These are phyloP conservation scores for Albizia julibrissin DNA, from an alignment of 306 rosid genomes.

Conservation along the genomic window DNA sequence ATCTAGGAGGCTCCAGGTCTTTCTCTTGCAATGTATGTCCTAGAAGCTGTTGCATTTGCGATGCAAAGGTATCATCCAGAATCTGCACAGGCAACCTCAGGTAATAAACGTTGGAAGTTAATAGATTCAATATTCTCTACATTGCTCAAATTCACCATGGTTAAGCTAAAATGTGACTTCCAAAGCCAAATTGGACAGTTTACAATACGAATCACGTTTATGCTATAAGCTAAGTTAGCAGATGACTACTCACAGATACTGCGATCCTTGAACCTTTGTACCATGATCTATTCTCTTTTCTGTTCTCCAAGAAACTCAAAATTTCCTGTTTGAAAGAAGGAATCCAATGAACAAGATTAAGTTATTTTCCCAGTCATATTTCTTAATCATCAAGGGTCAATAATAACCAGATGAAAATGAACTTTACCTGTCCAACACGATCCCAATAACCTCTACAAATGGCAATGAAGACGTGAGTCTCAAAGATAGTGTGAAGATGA, in stretches of 20 bases:
- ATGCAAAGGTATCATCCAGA: constrained; percentile 86
- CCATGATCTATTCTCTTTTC: constrained; percentile 94
- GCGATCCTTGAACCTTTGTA: constrained; percentile 89
- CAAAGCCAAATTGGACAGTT: no score
- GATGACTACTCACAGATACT: constrained; percentile 66
- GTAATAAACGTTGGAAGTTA: background rate
- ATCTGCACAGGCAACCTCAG: constrained; percentile 47
- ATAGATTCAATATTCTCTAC: background rate
- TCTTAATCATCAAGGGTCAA: background rate
- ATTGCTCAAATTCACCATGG: background rate
- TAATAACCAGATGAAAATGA: constrained; percentile 20
- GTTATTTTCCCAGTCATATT: constrained; percentile 1
- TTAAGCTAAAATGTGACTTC: no score
- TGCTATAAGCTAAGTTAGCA: background rate
- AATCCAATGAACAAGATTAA: constrained; percentile 10
- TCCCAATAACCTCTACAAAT: constrained; percentile 96
- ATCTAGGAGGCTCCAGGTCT: constrained; percentile 82
- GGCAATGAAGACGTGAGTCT: constrained; percentile 78
- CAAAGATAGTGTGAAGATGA: constrained; percentile 73
- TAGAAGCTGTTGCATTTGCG: constrained; percentile 86
- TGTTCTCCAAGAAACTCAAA: constrained; percentile 89
- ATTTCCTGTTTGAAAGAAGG: constrained; percentile 64
- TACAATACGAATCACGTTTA: no score
- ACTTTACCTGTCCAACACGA: constrained; percentile 81
- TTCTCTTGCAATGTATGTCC: constrained; percentile 86